Percentiles rank a stretch among this genome's conserved stretches.
phyloP scores from a whole-genome alignment of 805 yeast species.

The Metschnikowia rubicola region DNA sequence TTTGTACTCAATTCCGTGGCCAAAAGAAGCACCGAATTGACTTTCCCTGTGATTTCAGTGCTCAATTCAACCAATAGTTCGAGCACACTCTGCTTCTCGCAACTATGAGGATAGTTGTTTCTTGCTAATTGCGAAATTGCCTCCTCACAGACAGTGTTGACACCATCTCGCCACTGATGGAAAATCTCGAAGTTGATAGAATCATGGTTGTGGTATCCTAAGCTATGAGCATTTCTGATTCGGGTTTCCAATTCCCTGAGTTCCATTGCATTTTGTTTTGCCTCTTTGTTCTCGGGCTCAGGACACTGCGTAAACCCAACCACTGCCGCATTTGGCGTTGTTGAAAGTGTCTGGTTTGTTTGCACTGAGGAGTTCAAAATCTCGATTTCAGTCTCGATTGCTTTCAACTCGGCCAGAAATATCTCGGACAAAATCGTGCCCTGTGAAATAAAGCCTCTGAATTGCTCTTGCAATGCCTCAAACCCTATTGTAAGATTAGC shows the following conservation, averaged over 20 bases:
- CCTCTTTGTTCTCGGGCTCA: no score
- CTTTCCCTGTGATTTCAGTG: not conserved
- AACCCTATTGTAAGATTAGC: not conserved
- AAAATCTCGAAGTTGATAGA: not conserved
- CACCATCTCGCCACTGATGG: not conserved
- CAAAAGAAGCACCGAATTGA: not conserved
- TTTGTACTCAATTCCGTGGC: not conserved
- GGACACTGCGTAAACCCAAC: no score
- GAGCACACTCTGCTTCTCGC: not conserved
- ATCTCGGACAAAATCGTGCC: constrained; percentile 1
- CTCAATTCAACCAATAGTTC: not conserved
- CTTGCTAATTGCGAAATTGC: not conserved
- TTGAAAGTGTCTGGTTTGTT: not conserved
- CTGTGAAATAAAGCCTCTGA: not conserved
- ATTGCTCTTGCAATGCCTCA: not conserved
- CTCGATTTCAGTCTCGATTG: not conserved
- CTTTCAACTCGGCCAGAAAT: not conserved
- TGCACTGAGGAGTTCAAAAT: not conserved
- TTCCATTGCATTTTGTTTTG: not conserved
- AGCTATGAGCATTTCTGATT: no score
- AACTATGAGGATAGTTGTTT: not conserved
- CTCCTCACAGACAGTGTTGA: not conserved
- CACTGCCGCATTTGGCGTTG: not conserved
- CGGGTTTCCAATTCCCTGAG: no score
- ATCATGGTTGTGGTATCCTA: not conserved